Base-by-base conservation (phyloP, 78 protist genomes). In the Polysphondylium violaceum region DNA sequence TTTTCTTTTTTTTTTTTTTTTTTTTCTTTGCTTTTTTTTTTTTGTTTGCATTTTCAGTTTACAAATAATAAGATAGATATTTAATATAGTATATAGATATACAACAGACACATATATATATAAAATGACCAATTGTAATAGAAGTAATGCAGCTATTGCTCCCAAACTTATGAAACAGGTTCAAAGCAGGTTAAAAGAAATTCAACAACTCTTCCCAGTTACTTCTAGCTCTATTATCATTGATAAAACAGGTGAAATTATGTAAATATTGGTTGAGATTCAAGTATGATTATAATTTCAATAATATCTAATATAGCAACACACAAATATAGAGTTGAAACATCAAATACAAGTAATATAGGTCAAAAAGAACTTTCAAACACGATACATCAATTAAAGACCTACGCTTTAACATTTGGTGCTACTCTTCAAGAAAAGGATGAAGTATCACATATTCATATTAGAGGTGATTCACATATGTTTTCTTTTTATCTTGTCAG, bases 381-480 rank as follows among this genome's bases (percentile, higher is more conserved):
- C 19, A 81, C 89, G 12, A 81, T 81, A n/a, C 89, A 81, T 68
- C 89, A 81, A 68, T 56, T 81, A 58, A 81, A 81, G 55, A 81
- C 89, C 8, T 81, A 81, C 29, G 89, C 89, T 27, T 17, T 81
- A 19, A 67, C 89, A 40, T 81, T 81, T 64, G 89, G 75, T 56
- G 75, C 89, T 40, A 81, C 89, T 36, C 43, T 81, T 29, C 89
- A 81, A 68, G 74, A 68, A 40, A 72, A 81, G 68, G 89, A 81
- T 58, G 77, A 81, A 14, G 75, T 69, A 7, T 73, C 74, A 55
- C 89, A 81, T 68, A 68, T 81, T 81, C 89, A 81, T 68, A 81
- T 81, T 56, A 47, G 89, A 51, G 89, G 89, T 40, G 89, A 81
- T 35, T 23, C n/a, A 51, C 16, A 81, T 58, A 81, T 81, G 89